Percentiles rank a stretch among this genome's conserved stretches.
These are phyloP conservation scores for Lepidium aucheri DNA, from an alignment of 345 rosid genomes.

Conservation along the genomic window DNA sequence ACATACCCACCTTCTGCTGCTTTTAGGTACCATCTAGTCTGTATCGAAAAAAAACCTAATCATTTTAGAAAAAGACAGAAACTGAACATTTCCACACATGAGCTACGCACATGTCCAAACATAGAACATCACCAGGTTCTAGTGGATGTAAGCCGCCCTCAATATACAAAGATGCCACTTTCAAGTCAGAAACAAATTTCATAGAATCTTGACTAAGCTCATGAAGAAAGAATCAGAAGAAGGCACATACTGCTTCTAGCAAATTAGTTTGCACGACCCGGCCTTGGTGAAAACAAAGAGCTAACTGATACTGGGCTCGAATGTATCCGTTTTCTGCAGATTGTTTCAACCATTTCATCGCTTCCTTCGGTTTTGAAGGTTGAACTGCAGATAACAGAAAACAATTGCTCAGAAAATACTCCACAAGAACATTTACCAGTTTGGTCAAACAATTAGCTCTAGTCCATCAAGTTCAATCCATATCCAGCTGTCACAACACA, in stretches of 20 bases:
- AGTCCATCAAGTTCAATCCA: neutral
- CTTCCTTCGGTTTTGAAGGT: conserved; percentile 49
- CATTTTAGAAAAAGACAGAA: neutral
- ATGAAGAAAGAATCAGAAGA: neutral
- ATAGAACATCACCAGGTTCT: neutral
- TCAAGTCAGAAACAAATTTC: neutral
- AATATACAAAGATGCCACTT: neutral
- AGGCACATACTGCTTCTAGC: conserved; percentile 53
- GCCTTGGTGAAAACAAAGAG: conserved; percentile 74
- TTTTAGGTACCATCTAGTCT: conserved; percentile 75
- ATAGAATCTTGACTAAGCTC: neutral
- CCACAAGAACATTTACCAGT: neutral
- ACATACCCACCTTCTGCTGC: conserved; percentile 86
- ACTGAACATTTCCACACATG: neutral
- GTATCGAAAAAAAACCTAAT: conserved; percentile 5
- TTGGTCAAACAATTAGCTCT: neutral
- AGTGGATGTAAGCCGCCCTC: neutral
- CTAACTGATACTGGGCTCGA: conserved; percentile 85
- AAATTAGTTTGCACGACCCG: conserved; percentile 44
- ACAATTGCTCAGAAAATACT: neutral
- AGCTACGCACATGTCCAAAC: neutral
- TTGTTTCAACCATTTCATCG: conserved; percentile 52
- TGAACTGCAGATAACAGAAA: conserved; percentile 40
- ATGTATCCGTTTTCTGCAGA: conserved; percentile 59
- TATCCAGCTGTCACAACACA: neutral